Conservation (phyloP, 1,284 basidiomycete species). For the Moesziomyces antarcticus region DNA sequence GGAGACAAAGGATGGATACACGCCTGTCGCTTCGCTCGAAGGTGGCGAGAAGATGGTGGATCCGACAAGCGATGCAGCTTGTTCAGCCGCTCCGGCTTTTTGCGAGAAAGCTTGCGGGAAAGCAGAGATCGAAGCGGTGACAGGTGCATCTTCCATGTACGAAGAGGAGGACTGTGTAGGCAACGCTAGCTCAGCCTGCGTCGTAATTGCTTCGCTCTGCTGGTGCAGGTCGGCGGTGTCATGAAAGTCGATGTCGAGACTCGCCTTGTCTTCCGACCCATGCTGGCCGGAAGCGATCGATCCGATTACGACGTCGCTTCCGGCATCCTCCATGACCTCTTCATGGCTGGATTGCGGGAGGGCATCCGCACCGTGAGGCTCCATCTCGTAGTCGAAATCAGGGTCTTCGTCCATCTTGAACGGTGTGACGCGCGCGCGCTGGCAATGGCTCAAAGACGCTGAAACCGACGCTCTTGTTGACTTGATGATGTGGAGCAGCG, state of each 20-base stretch:
- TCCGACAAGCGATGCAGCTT: no score
- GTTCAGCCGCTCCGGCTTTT: no score
- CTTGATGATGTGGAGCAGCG: no score
- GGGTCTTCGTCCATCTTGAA: slow-evolving; percentile 28
- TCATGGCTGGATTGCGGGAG: slow-evolving; percentile 7
- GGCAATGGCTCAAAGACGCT: no score
- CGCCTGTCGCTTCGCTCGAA: no score
- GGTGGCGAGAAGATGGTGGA: no score
- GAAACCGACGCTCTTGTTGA: no score
- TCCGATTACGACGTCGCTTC: background rate
- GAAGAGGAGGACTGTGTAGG: background rate
- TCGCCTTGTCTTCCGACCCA: slow-evolving; percentile 10
- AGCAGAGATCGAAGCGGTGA: background rate
- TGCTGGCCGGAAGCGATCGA: slow-evolving; percentile 5
- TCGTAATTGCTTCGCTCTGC: background rate
- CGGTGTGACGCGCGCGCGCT: background rate
- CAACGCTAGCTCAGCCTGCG: background rate
- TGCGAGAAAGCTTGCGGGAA: no score
- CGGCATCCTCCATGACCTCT: slow-evolving; percentile 35
- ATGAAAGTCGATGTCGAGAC: slow-evolving; percentile 32
- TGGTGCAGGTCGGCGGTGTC: slow-evolving; percentile 7
- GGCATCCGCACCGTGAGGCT: slow-evolving; percentile 12
- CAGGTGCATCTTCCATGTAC: slow-evolving; percentile 2
- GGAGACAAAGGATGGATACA: no score
- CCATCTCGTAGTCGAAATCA: slow-evolving; percentile 46